A percentile compares a stretch with the other conserved stretches of the same genome.
phyloP scores from a whole-genome alignment of 306 rosid genomes.

The Sesbania bispinosa region DNA sequence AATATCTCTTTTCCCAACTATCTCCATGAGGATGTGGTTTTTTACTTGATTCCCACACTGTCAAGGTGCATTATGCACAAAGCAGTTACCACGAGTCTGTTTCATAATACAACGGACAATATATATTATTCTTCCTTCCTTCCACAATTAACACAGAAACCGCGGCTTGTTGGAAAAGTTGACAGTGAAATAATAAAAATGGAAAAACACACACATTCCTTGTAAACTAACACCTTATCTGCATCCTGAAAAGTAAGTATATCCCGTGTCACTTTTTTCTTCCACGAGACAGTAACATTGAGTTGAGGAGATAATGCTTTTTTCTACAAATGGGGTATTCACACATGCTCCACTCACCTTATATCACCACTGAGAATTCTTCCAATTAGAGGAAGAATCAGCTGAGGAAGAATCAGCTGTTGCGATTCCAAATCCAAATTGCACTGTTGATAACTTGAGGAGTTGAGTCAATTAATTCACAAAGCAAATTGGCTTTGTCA shows the following conservation, averaged over 20 bases:
- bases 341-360: slow-evolving; percentile 29
- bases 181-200: neutral
- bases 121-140: too few relatives aligned
- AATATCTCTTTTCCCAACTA: neutral
- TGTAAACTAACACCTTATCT: slow-evolving; percentile 12
- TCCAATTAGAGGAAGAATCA: neutral
- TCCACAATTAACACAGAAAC: neutral
- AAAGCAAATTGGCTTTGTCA: slow-evolving; percentile 9
- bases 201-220: slow-evolving; percentile 3
- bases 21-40: neutral
- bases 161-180: neutral
- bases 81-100: neutral
- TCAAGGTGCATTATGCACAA: neutral
- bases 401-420: too few relatives aligned
- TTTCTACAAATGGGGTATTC: slow-evolving; percentile 23
- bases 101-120: neutral
- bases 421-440: neutral
- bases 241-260: slow-evolving; percentile 6
- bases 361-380: slow-evolving; percentile 10
- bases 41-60: neutral
- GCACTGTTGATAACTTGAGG: neutral
- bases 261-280: slow-evolving; percentile 12
- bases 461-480: slow-evolving; percentile 13
- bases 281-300: slow-evolving; percentile 5
- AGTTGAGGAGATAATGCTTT: slow-evolving; percentile 11